phyloP scores from a whole-genome alignment of 2,329 filamentous ascomycete genomes.

The Bretziella fagacearum region DNA sequence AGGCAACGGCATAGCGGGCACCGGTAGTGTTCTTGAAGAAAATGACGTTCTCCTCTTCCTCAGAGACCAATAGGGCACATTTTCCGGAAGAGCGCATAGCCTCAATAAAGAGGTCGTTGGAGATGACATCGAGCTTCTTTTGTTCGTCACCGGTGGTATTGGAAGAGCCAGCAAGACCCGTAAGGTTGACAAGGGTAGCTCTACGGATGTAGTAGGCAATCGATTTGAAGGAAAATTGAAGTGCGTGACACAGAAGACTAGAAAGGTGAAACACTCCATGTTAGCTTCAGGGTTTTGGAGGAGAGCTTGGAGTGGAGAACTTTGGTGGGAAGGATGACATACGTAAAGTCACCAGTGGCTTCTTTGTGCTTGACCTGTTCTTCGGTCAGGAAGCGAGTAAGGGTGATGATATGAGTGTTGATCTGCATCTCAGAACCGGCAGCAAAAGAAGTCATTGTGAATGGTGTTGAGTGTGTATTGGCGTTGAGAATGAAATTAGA shows the following conservation, averaged over 20 bases:
- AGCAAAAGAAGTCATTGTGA: conserved; percentile 4
- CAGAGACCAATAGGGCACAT: conserved; percentile 84
- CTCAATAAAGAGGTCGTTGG: conserved; percentile 92
- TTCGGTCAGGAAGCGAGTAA: conserved; percentile 90
- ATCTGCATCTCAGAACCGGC: conserved; percentile 44
- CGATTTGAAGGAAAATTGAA: conserved; percentile 99
- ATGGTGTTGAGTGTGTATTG: neutral
- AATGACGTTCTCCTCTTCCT: conserved; percentile 90
- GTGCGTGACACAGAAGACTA: conserved; percentile 87
- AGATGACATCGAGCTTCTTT: conserved; percentile 98
- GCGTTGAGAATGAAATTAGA: neutral
- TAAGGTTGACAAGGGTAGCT: conserved; percentile 86
- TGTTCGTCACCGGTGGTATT: conserved; percentile 96
- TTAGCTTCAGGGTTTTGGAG: neutral
- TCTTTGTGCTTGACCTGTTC: conserved; percentile 87
- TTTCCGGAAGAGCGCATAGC: conserved; percentile 88
- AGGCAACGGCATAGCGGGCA: conserved; percentile 84
- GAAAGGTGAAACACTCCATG: neutral
- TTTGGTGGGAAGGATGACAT: conserved; percentile 23
- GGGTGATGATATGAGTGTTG: conserved; percentile 90
- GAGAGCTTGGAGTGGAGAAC: neutral
- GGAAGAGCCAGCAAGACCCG: conserved; percentile 81
- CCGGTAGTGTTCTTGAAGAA: conserved; percentile 61
- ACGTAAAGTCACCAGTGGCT: conserved; percentile 98
- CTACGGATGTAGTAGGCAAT: conserved; percentile 99